Percentiles rank a stretch among this genome's conserved stretches.
Evolutionary conservation across 176 grass and related monocot species (phyloP).

Genomic region (Rhynchospora breviuscula): DNA sequence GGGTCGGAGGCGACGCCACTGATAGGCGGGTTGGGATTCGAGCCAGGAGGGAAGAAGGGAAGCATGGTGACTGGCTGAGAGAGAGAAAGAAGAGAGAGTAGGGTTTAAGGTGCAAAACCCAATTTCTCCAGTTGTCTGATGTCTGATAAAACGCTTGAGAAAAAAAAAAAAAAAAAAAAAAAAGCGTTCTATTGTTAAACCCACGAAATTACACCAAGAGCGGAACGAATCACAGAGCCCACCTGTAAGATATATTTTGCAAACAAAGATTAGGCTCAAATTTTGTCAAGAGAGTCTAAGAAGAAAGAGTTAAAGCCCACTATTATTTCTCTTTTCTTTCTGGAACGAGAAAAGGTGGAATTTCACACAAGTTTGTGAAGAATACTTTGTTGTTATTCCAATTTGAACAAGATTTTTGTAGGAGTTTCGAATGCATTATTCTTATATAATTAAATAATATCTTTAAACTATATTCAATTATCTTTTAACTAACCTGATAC

Average conservation of each 20-base stretch:
- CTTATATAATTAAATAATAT: too few relatives aligned
- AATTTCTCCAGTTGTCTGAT: conserved; percentile 3
- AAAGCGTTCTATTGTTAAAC: background rate
- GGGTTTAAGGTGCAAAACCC: conserved; percentile 47
- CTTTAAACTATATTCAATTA: too few relatives aligned
- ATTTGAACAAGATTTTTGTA: too few relatives aligned
- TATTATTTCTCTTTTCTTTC: background rate
- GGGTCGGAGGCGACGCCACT: conserved; percentile 8
- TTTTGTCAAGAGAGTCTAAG: background rate
- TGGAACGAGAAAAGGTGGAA: too few relatives aligned
- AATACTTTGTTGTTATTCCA: too few relatives aligned
- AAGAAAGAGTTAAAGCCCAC: background rate
- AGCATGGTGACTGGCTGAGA: conserved; percentile 28
- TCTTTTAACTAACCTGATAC: background rate
- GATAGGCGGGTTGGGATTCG: conserved; percentile 16
- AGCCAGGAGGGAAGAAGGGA: conserved; percentile 51
- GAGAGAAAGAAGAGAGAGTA: conserved; percentile 35
- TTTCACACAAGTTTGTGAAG: too few relatives aligned
- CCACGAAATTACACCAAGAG: background rate
- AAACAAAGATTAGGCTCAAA: background rate
- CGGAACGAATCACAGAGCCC: conserved; percentile 3
- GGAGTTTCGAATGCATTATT: too few relatives aligned
- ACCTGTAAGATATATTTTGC: background rate
- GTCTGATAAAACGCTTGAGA: conserved; percentile 27
- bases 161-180: background rate